Evolutionary conservation across 2,329 filamentous ascomycete species (phyloP), one percentile per base, ranked within the genome.

Genomic region (Daldinia sp.): DNA sequence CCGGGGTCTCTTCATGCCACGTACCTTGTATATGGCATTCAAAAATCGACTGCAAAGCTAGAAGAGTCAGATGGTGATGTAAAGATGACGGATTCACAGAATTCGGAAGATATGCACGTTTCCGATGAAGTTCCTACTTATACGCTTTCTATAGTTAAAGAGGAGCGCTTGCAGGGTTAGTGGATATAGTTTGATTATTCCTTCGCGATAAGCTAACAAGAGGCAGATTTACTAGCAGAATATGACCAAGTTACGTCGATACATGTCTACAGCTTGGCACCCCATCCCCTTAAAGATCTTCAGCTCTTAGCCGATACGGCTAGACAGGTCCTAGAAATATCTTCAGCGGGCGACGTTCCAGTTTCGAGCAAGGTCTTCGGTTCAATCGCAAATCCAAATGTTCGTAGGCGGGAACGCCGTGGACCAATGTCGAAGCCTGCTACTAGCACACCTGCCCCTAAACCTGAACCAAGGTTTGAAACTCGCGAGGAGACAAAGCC

Each of bases 251-350:
- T 97, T 55, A 84, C 83, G 0, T 91, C 92, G 0, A 89, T 97
- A 62, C 93, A 97, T 71, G 80, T 98, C 41, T 98, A 98, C 79
- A 97, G 93, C 72, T 74, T 98, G 15, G 88, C 91, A 39, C 84
- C 91, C 1, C 84, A 87, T 34, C 84, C 88, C 0, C 80, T 93
- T 13, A 90, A 89, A 76, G 84, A 94, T 72, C 77, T 95, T 15
- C 87, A 92, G 70, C 76, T 89, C 0, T 80, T 97, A 35, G 87
- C 89, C 3, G 89, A 95, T 56, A 85, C 88, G 35, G 87, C 87
- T 39, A 84, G 87, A 23, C 85, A 91, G 63, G 80, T 91, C 8
- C 78, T 83, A 15, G 81, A 82, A 6, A 80, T 88, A 2, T 81
- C 84, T 52, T 77, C 78, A 8, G 77, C 82, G 10, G 86, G 90